Conservation (phyloP, 1,284 basidiomycete species). For the Papiliotrema terrestris region DNA sequence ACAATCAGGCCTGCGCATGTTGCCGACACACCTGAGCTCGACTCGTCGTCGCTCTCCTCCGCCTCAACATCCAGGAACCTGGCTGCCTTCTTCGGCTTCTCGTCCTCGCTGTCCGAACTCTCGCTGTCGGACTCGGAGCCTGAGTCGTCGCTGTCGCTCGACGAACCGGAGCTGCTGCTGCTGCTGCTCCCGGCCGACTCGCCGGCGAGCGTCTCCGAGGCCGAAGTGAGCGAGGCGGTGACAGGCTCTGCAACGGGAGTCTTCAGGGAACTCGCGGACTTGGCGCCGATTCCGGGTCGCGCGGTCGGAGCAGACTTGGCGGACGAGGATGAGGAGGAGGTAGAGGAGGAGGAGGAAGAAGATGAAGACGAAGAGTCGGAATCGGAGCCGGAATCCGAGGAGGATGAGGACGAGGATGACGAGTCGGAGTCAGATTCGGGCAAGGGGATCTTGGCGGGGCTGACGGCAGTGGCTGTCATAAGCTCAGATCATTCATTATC, state of each 20-base stretch:
- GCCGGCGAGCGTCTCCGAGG: constrained; percentile 1
- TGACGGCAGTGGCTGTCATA: not conserved
- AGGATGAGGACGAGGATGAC: constrained; percentile 14
- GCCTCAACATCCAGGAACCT: constrained; percentile 31
- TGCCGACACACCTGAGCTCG: not conserved
- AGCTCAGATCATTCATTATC: not conserved
- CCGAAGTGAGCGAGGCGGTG: not conserved
- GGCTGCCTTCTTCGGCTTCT: not conserved
- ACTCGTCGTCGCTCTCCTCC: constrained; percentile 13
- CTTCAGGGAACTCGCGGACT: not conserved
- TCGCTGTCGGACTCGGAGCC: not conserved
- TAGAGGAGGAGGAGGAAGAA: constrained; percentile 1
- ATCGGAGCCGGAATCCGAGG: constrained; percentile 10
- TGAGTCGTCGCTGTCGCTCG: not conserved
- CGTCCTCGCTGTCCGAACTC: constrained; percentile 3
- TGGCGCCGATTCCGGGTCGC: constrained; percentile 4
- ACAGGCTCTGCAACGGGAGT: not conserved
- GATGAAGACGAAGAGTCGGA: constrained; percentile 1
- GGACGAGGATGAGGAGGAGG: constrained; percentile 1
- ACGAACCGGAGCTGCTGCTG: not conserved
- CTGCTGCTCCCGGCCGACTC: not conserved
- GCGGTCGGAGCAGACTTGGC: not conserved
- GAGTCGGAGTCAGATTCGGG: constrained; percentile 17
- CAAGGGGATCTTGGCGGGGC: constrained; percentile 5
- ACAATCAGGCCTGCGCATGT: not conserved